Evolutionary conservation across 169 alveolate genomes (phyloP).

Genomic region (Plasmodium cynomolgi): DNA sequence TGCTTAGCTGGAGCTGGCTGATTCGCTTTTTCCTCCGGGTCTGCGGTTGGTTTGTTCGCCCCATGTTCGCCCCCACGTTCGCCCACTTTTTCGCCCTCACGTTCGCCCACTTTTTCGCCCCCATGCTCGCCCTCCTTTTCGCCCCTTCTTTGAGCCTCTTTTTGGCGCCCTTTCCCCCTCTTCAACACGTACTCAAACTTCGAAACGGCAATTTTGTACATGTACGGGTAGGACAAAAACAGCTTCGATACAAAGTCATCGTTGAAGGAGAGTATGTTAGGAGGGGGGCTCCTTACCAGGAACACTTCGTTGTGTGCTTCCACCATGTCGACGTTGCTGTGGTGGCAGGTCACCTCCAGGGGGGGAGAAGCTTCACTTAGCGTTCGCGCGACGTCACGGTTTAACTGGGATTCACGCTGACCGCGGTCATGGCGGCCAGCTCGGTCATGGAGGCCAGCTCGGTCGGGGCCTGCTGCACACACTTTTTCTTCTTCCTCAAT

Average conservation of each 20-base stretch:
- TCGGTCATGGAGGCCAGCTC: not conserved
- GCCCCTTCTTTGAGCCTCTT: not conserved
- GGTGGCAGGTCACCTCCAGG: not conserved
- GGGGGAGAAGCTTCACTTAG: not conserved
- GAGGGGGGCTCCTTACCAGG: not conserved
- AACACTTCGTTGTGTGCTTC: not conserved
- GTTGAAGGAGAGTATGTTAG: slow-evolving; percentile 6
- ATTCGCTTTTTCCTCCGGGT: not conserved
- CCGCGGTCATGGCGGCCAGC: not conserved
- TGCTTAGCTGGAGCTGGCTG: not conserved
- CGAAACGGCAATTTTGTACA: slow-evolving; percentile 18
- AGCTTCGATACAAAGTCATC: slow-evolving; percentile 4
- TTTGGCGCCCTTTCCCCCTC: not conserved
- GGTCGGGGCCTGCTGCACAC: not conserved
- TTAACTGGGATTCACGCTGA: not conserved
- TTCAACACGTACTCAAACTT: slow-evolving; percentile 24
- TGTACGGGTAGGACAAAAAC: slow-evolving; percentile 18
- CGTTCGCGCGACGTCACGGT: not conserved
- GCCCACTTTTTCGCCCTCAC: not conserved
- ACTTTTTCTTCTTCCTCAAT: not conserved
- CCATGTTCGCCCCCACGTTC: not conserved
- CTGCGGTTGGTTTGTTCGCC: not conserved
- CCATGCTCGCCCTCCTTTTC: not conserved
- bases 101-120: not conserved
- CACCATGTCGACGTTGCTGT: not conserved